Percentiles rank a stretch among this genome's conserved stretches.
phyloP scores from a whole-genome alignment of 176 grass and related monocot species.

The Chrysopogon serrulatus region DNA sequence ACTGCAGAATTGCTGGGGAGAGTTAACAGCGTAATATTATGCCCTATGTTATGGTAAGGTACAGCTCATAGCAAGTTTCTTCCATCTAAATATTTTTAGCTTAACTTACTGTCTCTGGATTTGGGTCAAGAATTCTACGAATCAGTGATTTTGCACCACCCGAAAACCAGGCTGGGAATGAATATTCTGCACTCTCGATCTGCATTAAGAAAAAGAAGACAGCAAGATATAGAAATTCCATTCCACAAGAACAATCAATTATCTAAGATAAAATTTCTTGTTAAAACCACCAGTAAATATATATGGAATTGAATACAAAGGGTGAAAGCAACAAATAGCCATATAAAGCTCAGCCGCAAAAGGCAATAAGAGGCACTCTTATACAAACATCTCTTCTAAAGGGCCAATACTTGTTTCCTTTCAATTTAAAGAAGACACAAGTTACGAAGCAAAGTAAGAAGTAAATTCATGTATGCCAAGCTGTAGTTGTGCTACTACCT shows the following conservation, averaged over 20 bases:
- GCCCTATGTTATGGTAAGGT: background rate
- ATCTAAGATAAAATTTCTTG: background rate
- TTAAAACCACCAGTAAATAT: background rate
- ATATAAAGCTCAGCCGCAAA: background rate
- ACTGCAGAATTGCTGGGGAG: background rate
- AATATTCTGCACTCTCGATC: constrained; percentile 86
- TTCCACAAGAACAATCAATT: background rate
- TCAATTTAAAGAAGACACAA: background rate
- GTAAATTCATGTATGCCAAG: background rate
- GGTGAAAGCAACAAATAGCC: background rate
- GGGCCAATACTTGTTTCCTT: constrained; percentile 5
- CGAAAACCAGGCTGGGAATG: constrained; percentile 82
- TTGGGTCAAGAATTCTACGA: constrained; percentile 81
- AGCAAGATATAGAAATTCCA: constrained; percentile 9
- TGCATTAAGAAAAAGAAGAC: constrained; percentile 27
- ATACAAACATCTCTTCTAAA: constrained; percentile 3
- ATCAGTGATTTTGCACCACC: constrained; percentile 73
- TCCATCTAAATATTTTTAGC: constrained; percentile 11
- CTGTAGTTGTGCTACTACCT: background rate
- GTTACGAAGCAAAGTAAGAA: background rate
- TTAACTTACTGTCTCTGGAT: constrained; percentile 88
- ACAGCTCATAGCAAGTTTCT: background rate
- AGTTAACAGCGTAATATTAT: background rate
- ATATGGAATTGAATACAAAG: background rate
- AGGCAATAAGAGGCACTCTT: background rate